A percentile compares a stretch with the other conserved stretches of the same genome.
These are phyloP conservation scores for Coffea canephora DNA, from an alignment of 257 asterid species.

Conservation along the genomic window DNA sequence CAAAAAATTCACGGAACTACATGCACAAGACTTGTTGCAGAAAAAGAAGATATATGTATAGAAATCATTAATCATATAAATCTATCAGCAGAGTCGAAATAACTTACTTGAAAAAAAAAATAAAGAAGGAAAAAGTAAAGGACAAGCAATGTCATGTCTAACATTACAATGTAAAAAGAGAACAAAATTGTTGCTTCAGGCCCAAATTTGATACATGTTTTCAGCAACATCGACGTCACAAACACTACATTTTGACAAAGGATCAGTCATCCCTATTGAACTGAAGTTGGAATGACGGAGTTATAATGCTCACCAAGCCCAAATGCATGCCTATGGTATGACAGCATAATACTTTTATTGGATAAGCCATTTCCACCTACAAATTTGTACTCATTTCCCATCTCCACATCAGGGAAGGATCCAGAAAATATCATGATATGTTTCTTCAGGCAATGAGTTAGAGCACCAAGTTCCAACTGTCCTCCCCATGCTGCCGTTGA, in stretches of 20 bases:
- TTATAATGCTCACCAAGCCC: slow-evolving; percentile 99
- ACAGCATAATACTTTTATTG: slow-evolving; percentile 55
- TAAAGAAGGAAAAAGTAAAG: no score
- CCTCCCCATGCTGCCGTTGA: slow-evolving; percentile 98
- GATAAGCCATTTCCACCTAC: slow-evolving; percentile 30
- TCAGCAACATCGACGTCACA: background rate
- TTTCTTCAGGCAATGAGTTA: slow-evolving; percentile 85
- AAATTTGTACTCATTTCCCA: slow-evolving; percentile 93
- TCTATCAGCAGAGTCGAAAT: background rate
- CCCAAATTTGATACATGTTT: background rate
- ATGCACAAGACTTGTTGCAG: no score
- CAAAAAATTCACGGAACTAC: no score
- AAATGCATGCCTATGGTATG: slow-evolving; percentile 89
- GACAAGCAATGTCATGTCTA: background rate
- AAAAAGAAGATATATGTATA: no score
- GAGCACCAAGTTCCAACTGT: slow-evolving; percentile 89
- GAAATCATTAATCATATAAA: no score
- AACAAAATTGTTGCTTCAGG: background rate
- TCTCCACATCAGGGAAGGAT: slow-evolving; percentile 95
- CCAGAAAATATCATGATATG: slow-evolving; percentile 80
- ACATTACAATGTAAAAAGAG: no score
- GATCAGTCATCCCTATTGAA: background rate
- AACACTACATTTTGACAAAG: background rate
- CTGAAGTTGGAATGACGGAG: slow-evolving; percentile 59
- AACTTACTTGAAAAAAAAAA: no score